Evolutionary conservation across 2,329 filamentous ascomycete genomes (phyloP).

Genomic region (Venturia asperata): DNA sequence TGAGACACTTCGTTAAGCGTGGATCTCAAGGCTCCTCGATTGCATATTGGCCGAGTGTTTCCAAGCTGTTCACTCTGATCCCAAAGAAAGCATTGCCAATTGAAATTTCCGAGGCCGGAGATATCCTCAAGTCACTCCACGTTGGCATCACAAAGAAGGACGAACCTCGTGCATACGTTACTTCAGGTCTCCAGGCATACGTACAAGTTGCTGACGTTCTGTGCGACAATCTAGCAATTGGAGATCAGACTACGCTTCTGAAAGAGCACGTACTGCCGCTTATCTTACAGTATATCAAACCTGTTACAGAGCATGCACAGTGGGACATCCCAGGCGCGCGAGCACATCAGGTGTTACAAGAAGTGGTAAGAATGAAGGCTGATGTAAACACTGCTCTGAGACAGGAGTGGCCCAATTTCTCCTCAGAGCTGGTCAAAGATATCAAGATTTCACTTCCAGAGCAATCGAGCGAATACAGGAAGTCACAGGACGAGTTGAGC

Average conservation of each 20-base stretch:
- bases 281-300: conserved; percentile 47
- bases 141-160: conserved; percentile 66
- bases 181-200: conserved; percentile 69
- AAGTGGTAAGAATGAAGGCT: conserved; percentile 33
- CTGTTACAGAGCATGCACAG: conserved; percentile 37
- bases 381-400: conserved; percentile 32
- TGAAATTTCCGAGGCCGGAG: conserved; percentile 47
- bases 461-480: conserved; percentile 67
- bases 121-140: conserved; percentile 61
- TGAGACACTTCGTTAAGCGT: conserved; percentile 68
- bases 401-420: conserved; percentile 57
- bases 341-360: conserved; percentile 33
- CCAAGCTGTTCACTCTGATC: conserved; percentile 51
- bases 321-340: conserved; percentile 45
- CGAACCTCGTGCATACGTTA: conserved; percentile 62
- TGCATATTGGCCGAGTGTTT: conserved; percentile 66
- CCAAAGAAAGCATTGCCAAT: conserved; percentile 51
- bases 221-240: conserved; percentile 37
- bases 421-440: conserved; percentile 53
- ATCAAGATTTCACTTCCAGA: conserved; percentile 73
- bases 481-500: conserved; percentile 63
- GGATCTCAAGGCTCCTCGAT: conserved; percentile 73
- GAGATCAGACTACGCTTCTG: conserved; percentile 42
- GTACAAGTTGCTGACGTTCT: conserved; percentile 51
- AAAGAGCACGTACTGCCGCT: conserved; percentile 46